A percentile compares a stretch with the other conserved stretches of the same genome.
phyloP scores from a whole-genome alignment of 768 basidiomycete genomes.

The Russula sp. region DNA sequence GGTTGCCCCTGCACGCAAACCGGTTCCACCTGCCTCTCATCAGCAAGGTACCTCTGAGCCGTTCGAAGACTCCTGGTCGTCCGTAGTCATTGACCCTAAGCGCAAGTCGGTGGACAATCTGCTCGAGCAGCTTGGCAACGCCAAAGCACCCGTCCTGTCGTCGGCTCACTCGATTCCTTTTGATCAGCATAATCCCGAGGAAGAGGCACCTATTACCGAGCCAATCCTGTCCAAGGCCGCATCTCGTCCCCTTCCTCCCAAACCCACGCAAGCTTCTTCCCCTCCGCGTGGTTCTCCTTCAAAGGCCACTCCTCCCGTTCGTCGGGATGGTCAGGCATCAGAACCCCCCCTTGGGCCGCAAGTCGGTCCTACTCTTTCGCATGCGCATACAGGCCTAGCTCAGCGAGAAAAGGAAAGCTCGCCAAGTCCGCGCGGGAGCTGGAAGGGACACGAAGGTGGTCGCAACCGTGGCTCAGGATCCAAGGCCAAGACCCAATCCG shows the following conservation, averaged over 20 bases:
- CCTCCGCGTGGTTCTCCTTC: conserved; percentile 65
- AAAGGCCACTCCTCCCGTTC: conserved; percentile 44
- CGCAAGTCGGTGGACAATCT: conserved; percentile 79
- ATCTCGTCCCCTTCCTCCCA: conserved; percentile 57
- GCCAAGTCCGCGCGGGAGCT: conserved; percentile 48
- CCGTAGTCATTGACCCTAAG: conserved; percentile 46
- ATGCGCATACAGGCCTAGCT: conserved; percentile 32
- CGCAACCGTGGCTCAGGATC: conserved; percentile 35
- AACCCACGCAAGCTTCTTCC: conserved; percentile 43
- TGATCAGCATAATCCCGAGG: conserved; percentile 27
- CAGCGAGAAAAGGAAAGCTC: conserved; percentile 62
- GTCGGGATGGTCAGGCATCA: conserved; percentile 39
- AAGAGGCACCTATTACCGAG: conserved; percentile 30
- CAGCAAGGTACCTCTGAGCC: conserved; percentile 37
- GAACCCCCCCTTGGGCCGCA: conserved; percentile 42
- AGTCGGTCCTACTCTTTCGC: conserved; percentile 25
- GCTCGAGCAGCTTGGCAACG: conserved; percentile 61
- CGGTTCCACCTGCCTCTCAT: conserved; percentile 40
- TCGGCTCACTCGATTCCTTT: conserved; percentile 26
- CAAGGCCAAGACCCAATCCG: conserved; percentile 43
- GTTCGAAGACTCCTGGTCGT: conserved; percentile 53
- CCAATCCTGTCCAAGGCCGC: conserved; percentile 37
- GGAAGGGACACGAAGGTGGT: conserved; percentile 30
- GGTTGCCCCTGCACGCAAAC: conserved; percentile 49
- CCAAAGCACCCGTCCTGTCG: conserved; percentile 30